Evolutionary conservation across 108 stramenopile species (phyloP), one percentile per base, ranked within the genome.

Genomic region (Cyclotella cryptica): DNA sequence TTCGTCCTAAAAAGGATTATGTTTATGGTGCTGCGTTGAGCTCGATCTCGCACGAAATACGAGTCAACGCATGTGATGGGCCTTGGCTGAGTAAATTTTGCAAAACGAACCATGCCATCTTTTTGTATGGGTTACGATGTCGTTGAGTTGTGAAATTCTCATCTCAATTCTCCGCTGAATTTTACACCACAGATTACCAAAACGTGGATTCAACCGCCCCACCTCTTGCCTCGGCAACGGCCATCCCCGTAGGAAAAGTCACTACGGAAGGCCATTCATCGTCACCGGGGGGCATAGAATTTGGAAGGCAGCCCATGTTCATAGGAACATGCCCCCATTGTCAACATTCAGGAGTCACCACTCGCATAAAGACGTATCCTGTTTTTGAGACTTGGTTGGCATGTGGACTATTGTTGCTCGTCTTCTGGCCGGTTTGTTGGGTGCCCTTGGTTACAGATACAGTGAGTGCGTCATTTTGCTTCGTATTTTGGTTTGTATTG

Each of bases 401-500:
- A 22, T 53, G 49, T 46, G 28, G 44, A 30, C 9, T 55, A 21
- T 30, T 71, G 21, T 55, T 78, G 17, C 29, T 71, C 12, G 49
- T 78, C 26, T 78, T 78, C 28, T 78, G 77, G 77, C 77, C 77
- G 10, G 63, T 40, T 26, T 78, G 77, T 61, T 78, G 77, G 77
- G 47, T 78, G 0, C 77, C 77, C 18, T 78, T 78, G 69, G 77
- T 78, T 17, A 42, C 49, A 7, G 77, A 78, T 71, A 18, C 52
- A 14, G 69, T 62, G 45, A 66, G 45, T 46, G 10, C 12, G 4
- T 28, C 3, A 18, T 7, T 3, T 51, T 51, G 3, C 19, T 51
- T 51, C 8, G 6, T 51, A 17, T 7, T 17, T 51, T n/a, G n/a
- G n/a, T n/a, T 3, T 19, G 19, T 18, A 41, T 19, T 1, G 11